These are phyloP conservation scores for Bretschneidera sinensis DNA, from an alignment of 345 rosid species.

Conservation along the genomic window DNA sequence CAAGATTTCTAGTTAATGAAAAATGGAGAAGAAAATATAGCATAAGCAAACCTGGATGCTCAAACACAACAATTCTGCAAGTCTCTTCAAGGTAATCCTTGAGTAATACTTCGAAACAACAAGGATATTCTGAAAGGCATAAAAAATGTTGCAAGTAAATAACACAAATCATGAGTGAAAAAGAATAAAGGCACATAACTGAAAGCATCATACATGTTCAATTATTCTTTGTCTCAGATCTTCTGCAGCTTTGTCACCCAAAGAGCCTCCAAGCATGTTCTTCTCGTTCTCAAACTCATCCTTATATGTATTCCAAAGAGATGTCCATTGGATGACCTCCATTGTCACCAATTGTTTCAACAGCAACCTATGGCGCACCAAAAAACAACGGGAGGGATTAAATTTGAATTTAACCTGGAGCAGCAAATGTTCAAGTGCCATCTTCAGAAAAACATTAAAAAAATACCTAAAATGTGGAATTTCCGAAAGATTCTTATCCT, in stretches of 20 bases:
- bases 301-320: slow-evolving; percentile 79
- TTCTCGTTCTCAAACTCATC: slow-evolving; percentile 87
- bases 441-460: slow-evolving; percentile 4
- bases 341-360: slow-evolving; percentile 87
- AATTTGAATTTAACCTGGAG: neutral
- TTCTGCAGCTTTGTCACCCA: slow-evolving; percentile 91
- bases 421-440: neutral
- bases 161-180: neutral
- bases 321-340: slow-evolving; percentile 98
- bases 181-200: slow-evolving; percentile 1
- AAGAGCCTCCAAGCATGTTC: slow-evolving; percentile 78
- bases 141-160: neutral
- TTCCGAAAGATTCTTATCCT: slow-evolving; percentile 76
- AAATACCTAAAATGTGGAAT: slow-evolving; percentile 74
- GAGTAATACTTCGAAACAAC: slow-evolving; percentile 96
- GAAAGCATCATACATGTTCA: slow-evolving; percentile 62
- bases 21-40: neutral
- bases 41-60: slow-evolving; percentile 53
- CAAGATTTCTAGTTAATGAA: neutral
- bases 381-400: neutral
- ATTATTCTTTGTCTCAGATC: slow-evolving; percentile 88
- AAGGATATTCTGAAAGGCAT: slow-evolving; percentile 77
- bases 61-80: slow-evolving; percentile 84
- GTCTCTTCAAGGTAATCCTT: slow-evolving; percentile 79
- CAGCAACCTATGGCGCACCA: slow-evolving; percentile 45